Evolutionary conservation across 2,329 filamentous ascomycete species (phyloP).

Genomic region (Parastagonospora avenae): DNA sequence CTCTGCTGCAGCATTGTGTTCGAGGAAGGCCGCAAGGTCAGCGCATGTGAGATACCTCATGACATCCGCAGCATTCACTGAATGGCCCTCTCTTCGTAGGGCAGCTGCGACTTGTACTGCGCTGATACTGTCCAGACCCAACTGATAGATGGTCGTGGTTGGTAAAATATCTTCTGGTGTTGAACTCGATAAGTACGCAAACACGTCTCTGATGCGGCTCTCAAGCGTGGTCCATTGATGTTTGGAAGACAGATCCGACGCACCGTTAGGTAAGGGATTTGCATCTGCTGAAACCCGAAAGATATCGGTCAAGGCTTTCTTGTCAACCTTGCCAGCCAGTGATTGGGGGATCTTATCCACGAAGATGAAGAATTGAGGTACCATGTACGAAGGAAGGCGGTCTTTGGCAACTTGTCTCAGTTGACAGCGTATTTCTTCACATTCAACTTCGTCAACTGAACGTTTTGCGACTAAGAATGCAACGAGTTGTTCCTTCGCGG

Average conservation of each 20-base stretch:
- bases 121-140: conserved; percentile 92
- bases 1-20: not conserved
- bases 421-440: conserved; percentile 19
- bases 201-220: conserved; percentile 57
- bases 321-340: conserved; percentile 49
- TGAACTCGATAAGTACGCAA: conserved; percentile 64
- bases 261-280: not conserved
- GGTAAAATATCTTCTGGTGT: conserved; percentile 58
- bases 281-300: conserved; percentile 31
- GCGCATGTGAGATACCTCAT: conserved; percentile 59
- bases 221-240: conserved; percentile 60
- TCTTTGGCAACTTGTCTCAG: conserved; percentile 22
- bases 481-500: conserved; percentile 43
- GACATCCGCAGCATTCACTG: conserved; percentile 72
- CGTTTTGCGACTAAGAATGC: conserved; percentile 32
- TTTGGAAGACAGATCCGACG: conserved; percentile 1
- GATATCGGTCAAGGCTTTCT: conserved; percentile 34
- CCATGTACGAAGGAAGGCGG: conserved; percentile 46
- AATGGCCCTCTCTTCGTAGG: conserved; percentile 64
- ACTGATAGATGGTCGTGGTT: conserved; percentile 76
- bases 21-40: conserved; percentile 35
- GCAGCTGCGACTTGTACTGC: conserved; percentile 75
- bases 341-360: conserved; percentile 44
- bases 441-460: conserved; percentile 6
- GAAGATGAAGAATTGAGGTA: conserved; percentile 43